Conservation (phyloP, 805 yeast genomes). For the Metschnikowia kunwiensis region DNA sequence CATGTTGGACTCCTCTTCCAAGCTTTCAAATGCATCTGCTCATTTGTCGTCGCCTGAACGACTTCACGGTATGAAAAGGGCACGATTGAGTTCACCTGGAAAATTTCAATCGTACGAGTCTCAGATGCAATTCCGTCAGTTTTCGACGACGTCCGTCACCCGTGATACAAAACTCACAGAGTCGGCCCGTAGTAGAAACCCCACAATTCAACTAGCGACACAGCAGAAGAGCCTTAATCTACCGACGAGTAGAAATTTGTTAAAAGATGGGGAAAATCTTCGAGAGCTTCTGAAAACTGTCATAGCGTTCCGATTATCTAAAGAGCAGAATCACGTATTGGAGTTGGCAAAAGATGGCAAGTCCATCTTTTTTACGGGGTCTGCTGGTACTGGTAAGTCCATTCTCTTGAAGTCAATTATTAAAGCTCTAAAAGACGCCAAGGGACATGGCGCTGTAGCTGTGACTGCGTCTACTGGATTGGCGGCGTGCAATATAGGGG, state of each 20-base stretch:
- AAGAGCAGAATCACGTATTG: slow-evolving; percentile 66
- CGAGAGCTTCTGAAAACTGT: too few relatives aligned
- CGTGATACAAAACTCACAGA: slow-evolving; percentile 1
- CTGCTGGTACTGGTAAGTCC: slow-evolving; percentile 89
- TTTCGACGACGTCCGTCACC: slow-evolving; percentile 2
- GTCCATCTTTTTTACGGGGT: slow-evolving; percentile 74
- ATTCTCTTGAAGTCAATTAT: slow-evolving; percentile 66
- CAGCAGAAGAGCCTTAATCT: slow-evolving; percentile 11
- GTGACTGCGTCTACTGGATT: slow-evolving; percentile 95
- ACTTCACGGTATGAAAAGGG: background rate
- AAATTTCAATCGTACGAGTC: slow-evolving; percentile 12
- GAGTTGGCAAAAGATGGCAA: slow-evolving; percentile 53
- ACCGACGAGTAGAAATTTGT: too few relatives aligned
- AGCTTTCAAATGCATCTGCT: too few relatives aligned
- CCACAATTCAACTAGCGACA: slow-evolving; percentile 31
- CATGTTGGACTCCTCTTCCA: too few relatives aligned
- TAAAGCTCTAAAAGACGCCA: slow-evolving; percentile 26
- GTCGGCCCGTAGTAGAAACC: slow-evolving; percentile 9
- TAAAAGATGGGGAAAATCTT: too few relatives aligned
- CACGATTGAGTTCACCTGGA: slow-evolving; percentile 5
- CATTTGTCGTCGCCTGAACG: background rate
- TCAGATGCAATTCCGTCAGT: slow-evolving; percentile 14
- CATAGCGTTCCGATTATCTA: slow-evolving; percentile 35
- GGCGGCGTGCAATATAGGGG: slow-evolving; percentile 93
- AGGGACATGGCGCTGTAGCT: slow-evolving; percentile 55